A percentile compares a stretch with the other conserved stretches of the same genome.
phyloP scores from a whole-genome alignment of 2,329 filamentous ascomycete species.

The Ilyonectria destructans region DNA sequence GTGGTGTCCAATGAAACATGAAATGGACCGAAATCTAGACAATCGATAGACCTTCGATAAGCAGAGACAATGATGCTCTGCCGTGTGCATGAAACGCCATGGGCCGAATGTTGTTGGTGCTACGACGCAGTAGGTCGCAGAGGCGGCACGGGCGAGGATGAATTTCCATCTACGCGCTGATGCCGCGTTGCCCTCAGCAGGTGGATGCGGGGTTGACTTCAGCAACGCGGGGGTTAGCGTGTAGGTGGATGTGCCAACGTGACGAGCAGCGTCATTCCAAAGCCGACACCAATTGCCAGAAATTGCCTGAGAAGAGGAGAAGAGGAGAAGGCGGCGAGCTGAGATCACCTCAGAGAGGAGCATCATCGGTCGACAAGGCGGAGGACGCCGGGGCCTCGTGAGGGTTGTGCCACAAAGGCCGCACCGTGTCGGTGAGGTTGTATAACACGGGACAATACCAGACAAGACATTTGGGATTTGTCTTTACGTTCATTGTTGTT shows the following conservation, averaged over 20 bases:
- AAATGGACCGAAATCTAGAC: conserved; percentile 24
- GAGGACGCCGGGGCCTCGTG: conserved; percentile 39
- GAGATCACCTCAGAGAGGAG: conserved; percentile 41
- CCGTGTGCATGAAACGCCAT: conserved; percentile 35
- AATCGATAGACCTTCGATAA: conserved; percentile 10
- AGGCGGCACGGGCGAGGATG: conserved; percentile 11
- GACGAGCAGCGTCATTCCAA: conserved; percentile 37
- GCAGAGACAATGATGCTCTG: conserved; percentile 26
- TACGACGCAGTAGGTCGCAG: neutral
- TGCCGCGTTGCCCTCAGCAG: conserved; percentile 42
- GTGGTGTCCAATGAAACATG: conserved; percentile 41
- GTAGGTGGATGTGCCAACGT: conserved; percentile 43
- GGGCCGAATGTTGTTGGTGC: conserved; percentile 29
- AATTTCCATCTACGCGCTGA: conserved; percentile 50
- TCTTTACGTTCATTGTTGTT: neutral
- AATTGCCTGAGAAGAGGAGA: conserved; percentile 4
- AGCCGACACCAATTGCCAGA: conserved; percentile 9
- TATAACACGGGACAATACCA: conserved; percentile 15
- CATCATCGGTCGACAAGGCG: conserved; percentile 34
- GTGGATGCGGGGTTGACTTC: conserved; percentile 48
- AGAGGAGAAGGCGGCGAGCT: conserved; percentile 7
- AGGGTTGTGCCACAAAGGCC: conserved; percentile 27
- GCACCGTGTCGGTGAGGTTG: conserved; percentile 27
- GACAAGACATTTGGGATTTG: conserved; percentile 6
- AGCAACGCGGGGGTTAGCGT: conserved; percentile 51